These are phyloP conservation scores for Huntiella moniliformis DNA, from an alignment of 2,329 filamentous ascomycete species.

Conservation along the genomic window DNA sequence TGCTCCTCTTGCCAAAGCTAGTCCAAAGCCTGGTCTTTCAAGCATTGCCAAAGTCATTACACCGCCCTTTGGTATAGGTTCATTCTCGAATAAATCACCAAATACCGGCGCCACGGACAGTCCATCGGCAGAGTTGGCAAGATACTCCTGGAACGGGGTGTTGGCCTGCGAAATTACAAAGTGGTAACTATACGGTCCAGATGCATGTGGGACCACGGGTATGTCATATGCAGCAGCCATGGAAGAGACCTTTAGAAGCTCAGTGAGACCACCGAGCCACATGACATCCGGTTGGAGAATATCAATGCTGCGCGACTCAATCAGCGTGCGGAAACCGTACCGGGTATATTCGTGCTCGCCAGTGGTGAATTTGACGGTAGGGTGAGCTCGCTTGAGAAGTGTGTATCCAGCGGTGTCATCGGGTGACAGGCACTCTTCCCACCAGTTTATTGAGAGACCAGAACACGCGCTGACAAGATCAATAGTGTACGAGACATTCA, in stretches of 20 bases:
- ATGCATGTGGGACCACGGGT: constrained; percentile 86
- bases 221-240: constrained; percentile 88
- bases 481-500: constrained; percentile 85
- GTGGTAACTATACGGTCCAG: constrained; percentile 87
- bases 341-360: constrained; percentile 91
- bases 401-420: constrained; percentile 86
- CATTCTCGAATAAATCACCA: constrained; percentile 74
- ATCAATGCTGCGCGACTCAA: constrained; percentile 79
- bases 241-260: constrained; percentile 72
- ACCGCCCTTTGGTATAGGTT: constrained; percentile 71
- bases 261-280: constrained; percentile 89
- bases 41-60: constrained; percentile 62
- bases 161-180: constrained; percentile 89
- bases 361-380: constrained; percentile 81
- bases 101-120: constrained; percentile 83
- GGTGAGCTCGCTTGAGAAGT: constrained; percentile 78
- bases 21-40: constrained; percentile 78
- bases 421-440: constrained; percentile 83
- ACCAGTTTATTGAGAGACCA: constrained; percentile 85
- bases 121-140: constrained; percentile 82
- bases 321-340: constrained; percentile 85
- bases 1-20: constrained; percentile 67
- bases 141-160: constrained; percentile 87
- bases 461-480: constrained; percentile 70
- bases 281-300: constrained; percentile 94